Evolutionary conservation across 2,329 filamentous ascomycete genomes (phyloP), one percentile per base, ranked within the genome.

Genomic region (Diplodia mutila): DNA sequence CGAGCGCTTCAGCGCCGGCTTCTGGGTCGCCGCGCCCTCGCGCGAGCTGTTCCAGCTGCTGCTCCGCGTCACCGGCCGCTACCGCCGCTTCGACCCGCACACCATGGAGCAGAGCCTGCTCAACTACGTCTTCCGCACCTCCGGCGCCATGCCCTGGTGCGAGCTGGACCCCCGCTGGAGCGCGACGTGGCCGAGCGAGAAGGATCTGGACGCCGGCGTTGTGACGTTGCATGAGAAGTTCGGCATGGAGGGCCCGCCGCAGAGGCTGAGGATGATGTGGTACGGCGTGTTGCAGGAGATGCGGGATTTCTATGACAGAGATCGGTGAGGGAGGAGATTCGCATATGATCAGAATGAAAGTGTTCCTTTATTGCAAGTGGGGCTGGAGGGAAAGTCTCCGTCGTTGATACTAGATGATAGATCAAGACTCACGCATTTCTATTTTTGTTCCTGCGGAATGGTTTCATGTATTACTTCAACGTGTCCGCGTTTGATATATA

Each of bases 101-200:
- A 77, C 75, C 18, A 79, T 79, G 69, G 81, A 83, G 69, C 81
- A 83, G 70, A 78, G 78, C 68, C 71, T 84, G 29, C 72, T 82
- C 21, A 82, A 83, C 70, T 82, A 83, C 69, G 81, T 79, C 2
- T 80, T 81, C 69, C 73, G 80, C 11, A 68, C 75, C 7, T 72
- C 75, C 11, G 80, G 80, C 0, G 72, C 77, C 12, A 83, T 82
- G 80, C 80, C 80, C 0, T 83, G 81, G 81, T 70, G 73, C 21
- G 75, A 78, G 65, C 65, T 82, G 57, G 71, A 78, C 63, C 75
- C 74, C 65, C 73, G 71, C 18, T 83, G 81, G 81, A 81, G 75
- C 67, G 75, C 78, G 5, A 79, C 77, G n/a, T 77, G 77, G 71
- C 78, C 78, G 18, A 79, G 71, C 52, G 65, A 73, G 67, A 69